Evolutionary conservation across 768 basidiomycete species (phyloP).

Genomic region (Suillus spraguei): DNA sequence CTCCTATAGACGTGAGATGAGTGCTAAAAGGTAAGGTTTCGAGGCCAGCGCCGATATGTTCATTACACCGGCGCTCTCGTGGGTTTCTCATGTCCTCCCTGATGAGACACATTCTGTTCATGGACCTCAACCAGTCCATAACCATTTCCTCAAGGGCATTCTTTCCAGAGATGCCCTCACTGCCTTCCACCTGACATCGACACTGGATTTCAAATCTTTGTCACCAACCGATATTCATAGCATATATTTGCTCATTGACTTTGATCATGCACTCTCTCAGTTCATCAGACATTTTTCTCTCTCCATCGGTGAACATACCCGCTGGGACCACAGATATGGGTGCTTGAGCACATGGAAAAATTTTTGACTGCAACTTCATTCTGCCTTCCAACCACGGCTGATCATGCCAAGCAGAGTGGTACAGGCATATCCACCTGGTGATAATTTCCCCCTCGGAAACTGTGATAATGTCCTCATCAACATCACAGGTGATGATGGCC

Average conservation of each 20-base stretch:
- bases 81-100: neutral
- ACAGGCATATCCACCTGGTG: neutral
- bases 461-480: neutral
- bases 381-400: neutral
- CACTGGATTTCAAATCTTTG: conserved; percentile 20
- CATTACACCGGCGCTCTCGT: neutral
- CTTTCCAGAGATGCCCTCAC: no score
- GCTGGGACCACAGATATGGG: neutral
- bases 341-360: neutral
- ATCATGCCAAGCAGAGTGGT: neutral
- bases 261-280: conserved; percentile 24
- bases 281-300: conserved; percentile 7
- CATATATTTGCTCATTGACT: conserved; percentile 28
- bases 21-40: no score
- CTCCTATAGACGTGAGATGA: no score
- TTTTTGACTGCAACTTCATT: neutral
- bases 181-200: conserved; percentile 27
- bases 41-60: no score
- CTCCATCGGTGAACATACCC: neutral
- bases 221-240: conserved; percentile 22
- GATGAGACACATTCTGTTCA: conserved; percentile 10
- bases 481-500: neutral
- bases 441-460: neutral
- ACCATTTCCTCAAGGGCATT: no score
- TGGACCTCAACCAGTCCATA: no score